Percentiles rank a stretch among this genome's conserved stretches.
Conservation (phyloP, 2,329 filamentous ascomycete species). For the Trichophyton mentagrophytes region DNA sequence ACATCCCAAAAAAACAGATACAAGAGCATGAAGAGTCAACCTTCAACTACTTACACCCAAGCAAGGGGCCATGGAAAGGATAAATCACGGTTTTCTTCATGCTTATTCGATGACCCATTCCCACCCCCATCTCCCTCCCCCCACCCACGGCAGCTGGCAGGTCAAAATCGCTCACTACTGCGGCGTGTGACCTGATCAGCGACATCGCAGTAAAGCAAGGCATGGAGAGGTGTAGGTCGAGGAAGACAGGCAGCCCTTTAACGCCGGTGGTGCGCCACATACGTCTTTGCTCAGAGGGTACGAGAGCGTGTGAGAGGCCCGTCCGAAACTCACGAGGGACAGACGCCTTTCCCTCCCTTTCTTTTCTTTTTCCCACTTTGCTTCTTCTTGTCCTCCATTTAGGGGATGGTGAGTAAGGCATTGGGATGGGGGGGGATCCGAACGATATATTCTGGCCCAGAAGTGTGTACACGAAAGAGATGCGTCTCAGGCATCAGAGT, state of each 20-base stretch:
- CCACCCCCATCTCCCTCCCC: neutral
- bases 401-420: neutral
- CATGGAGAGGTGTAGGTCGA: neutral
- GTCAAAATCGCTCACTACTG: neutral
- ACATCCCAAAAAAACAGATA: neutral
- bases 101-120: neutral
- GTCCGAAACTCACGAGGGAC: constrained; percentile 1
- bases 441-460: neutral
- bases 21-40: neutral
- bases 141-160: neutral
- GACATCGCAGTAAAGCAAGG: neutral
- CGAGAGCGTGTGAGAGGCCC: neutral
- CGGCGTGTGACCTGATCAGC: constrained; percentile 4
- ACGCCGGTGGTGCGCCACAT: neutral
- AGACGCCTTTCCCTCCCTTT: neutral
- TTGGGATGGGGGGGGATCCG: neutral
- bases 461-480: neutral
- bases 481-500: neutral
- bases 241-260: neutral
- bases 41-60: neutral
- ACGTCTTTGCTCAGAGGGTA: neutral
- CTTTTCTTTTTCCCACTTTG: neutral
- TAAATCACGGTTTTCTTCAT: neutral
- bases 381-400: neutral
- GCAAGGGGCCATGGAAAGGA: neutral